Evolutionary conservation across 805 yeast species (phyloP), one percentile per base, ranked within the genome.

Genomic region (Scheffersomyces amazonensis): DNA sequence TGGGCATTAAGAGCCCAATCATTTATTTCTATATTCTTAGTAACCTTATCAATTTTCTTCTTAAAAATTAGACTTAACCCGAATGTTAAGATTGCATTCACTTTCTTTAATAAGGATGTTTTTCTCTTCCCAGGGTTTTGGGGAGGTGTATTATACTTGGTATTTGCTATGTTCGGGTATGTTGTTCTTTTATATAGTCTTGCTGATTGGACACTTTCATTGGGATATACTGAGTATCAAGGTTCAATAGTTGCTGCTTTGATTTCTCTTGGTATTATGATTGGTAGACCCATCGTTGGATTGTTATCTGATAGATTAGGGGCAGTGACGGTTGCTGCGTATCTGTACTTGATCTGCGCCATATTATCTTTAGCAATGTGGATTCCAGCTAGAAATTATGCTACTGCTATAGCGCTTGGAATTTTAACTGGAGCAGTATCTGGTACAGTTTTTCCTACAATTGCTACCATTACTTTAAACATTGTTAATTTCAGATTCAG

Each of bases 161-260:
- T 66, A 38, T 60, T 68, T 34, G 67, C 80, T 2, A 54, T 75
- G 50, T 64, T 78, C 36, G 83, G 82, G 0, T 79, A 78, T 48
- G 80, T 76, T 28, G 71, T 73, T 15, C 58, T 77, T 35, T 60
- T 77, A 53, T 78, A 76, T 53, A 69, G 72, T 34, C 52, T 79
- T 43, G 75, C 79, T n/a, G 79, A 77, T 46, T 76, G 75, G 46
- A 74, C 82, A n/a, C 58, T 68, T 8, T 70, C 80, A 2, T 43
- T 53, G 7, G 85, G 84, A 1, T 78, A 27, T 27, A 8, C 17
- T 13, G 30, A 27, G 11, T 27, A 76, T 47, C 75, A 78, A 37
- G 80, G 81, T 4, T 69, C 82, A 1, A 56, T 71, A 20, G 80
- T 76, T 8, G 60, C 80, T 1, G 75, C 81, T 19, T 71, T 77